Evolutionary conservation across 129 eudicot species (phyloP).

Genomic region (Lonicera japonica): DNA sequence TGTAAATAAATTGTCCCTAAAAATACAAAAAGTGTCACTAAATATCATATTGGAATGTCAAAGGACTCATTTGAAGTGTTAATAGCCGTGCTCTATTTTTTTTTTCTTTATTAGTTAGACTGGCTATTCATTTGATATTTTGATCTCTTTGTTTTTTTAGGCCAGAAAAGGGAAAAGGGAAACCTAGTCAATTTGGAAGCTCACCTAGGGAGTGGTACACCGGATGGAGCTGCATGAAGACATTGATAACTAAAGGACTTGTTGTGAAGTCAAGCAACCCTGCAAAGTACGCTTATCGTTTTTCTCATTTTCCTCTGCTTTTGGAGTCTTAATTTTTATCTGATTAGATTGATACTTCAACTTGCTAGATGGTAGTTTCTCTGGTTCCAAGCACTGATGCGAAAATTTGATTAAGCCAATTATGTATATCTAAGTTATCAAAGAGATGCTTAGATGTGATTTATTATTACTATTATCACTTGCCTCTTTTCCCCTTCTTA

Average conservation of each 20-base stretch:
- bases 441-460: too few species aligned
- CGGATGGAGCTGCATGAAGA: slow-evolving; percentile 95
- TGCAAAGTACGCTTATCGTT: slow-evolving; percentile 59
- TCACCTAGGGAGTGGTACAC: slow-evolving; percentile 92
- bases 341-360: not conserved
- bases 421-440: too few species aligned
- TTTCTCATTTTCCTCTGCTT: not conserved
- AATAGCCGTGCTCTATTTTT: too few species aligned
- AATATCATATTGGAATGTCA: too few species aligned
- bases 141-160: slow-evolving; percentile 31
- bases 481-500: too few species aligned
- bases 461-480: too few species aligned
- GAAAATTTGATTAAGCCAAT: too few species aligned
- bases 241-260: slow-evolving; percentile 69
- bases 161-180: slow-evolving; percentile 82
- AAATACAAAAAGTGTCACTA: too few species aligned
- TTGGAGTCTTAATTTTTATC: not conserved
- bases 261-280: slow-evolving; percentile 88
- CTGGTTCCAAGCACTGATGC: not conserved
- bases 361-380: not conserved
- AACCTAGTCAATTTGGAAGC: slow-evolving; percentile 78
- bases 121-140: not conserved
- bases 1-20: too few species aligned
- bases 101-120: not conserved
- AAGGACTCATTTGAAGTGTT: too few species aligned